Conservation (phyloP, 306 rosid genomes). For the Fagus crenata region DNA sequence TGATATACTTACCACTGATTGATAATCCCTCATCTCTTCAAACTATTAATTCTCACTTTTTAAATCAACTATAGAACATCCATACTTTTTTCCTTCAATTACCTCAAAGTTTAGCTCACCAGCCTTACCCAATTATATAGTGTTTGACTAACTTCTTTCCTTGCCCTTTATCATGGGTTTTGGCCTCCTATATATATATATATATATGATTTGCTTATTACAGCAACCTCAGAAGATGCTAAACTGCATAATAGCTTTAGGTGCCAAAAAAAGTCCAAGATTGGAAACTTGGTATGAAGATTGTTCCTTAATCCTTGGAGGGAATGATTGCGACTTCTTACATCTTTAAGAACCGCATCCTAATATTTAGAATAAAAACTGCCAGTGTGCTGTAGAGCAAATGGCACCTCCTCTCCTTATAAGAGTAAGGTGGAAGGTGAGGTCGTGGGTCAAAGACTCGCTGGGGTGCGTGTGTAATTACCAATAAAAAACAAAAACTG, state of each 20-base stretch:
- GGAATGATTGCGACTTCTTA: slow-evolving; percentile 9
- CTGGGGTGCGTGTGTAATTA: too few relatives aligned
- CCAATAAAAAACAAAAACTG: slow-evolving; percentile 22
- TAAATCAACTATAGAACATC: not conserved
- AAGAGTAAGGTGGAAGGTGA: too few relatives aligned
- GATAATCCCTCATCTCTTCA: not conserved
- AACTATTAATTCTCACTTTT: not conserved
- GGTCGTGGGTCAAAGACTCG: too few relatives aligned
- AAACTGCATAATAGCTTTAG: not conserved
- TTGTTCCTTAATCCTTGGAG: not conserved
- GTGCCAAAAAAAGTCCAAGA: not conserved
- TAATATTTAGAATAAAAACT: too few relatives aligned
- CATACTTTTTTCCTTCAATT: not conserved
- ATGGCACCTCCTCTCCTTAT: too few relatives aligned
- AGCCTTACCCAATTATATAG: not conserved
- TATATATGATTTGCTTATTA: not conserved
- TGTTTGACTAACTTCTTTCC: not conserved
- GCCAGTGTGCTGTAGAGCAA: too few relatives aligned
- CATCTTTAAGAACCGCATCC: too few relatives aligned
- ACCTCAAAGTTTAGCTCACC: not conserved
- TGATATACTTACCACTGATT: not conserved
- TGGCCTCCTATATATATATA: slow-evolving; percentile 4
- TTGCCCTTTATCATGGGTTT: not conserved
- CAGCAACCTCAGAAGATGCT: not conserved
- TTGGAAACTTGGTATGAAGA: not conserved